Evolutionary conservation across 1,284 basidiomycete genomes (phyloP).

Genomic region (Trichosporon ovoides): DNA sequence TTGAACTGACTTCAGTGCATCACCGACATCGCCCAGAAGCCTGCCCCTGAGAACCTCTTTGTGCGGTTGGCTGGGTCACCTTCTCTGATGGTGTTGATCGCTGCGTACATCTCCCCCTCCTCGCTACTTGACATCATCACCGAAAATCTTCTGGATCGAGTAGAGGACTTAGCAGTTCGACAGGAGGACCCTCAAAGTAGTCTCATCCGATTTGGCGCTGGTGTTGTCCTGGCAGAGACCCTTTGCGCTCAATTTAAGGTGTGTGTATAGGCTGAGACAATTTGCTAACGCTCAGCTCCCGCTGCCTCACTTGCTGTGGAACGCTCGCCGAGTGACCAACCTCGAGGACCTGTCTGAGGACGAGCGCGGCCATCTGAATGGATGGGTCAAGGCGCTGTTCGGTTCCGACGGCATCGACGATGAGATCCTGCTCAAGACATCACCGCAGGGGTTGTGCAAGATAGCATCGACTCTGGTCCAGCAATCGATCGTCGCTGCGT

Average conservation of each 20-base stretch:
- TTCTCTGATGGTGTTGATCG: conserved; percentile 24
- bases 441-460: conserved; percentile 48
- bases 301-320: conserved; percentile 27
- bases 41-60: conserved; percentile 36
- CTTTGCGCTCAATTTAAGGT: conserved; percentile 39
- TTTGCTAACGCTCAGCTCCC: conserved; percentile 23
- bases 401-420: conserved; percentile 49
- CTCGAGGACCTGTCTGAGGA: conserved; percentile 38
- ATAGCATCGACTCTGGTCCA: conserved; percentile 52
- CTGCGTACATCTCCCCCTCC: conserved; percentile 20
- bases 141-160: conserved; percentile 25
- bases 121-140: conserved; percentile 24
- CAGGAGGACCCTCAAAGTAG: conserved; percentile 45
- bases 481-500: conserved; percentile 51
- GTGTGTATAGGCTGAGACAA: conserved; percentile 2
- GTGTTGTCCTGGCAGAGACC: conserved; percentile 41
- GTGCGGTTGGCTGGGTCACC: conserved; percentile 30
- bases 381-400: conserved; percentile 48
- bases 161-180: conserved; percentile 26
- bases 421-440: conserved; percentile 48
- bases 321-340: conserved; percentile 34
- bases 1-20: conserved; percentile 21
- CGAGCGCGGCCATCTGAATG: conserved; percentile 38
- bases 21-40: conserved; percentile 17
- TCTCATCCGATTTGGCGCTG: conserved; percentile 44